Evolutionary conservation across 1,284 basidiomycete genomes (phyloP), one percentile per base, ranked within the genome.

Genomic region (Rhodotorula mucilaginosa): DNA sequence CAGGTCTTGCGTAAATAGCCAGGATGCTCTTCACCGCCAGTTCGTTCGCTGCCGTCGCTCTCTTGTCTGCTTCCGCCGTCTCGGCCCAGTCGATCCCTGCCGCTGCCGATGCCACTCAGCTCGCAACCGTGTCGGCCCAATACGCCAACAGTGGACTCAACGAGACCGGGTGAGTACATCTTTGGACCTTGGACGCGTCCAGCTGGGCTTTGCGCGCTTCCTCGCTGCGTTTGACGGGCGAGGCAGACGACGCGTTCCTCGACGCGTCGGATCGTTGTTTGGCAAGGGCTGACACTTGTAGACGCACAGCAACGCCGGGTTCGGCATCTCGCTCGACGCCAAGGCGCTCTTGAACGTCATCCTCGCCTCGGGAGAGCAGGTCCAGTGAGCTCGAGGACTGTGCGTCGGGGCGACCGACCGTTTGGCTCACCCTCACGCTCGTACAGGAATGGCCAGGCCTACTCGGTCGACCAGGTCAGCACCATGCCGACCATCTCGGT

Each of bases 261-360:
- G 67, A 29, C 58, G 31, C 58, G 57, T 58, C 39, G 39, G 21
- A n/a, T 26, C 58, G 4, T 46, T 60, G 46, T 48, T 59, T 47
- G 59, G 15, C 67, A 47, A 60, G 58, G 61, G 19, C 23, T 65
- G 26, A 21, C 34, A 26, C 16, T 29, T 34, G 10, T n/a, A 15
- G 21, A 23, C 61, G n/a, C 23, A 49, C 61, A 72, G 69, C 46
- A 71, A 72, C 52, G 69, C 70, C 19, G 74, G 74, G n/a, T 74
- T 78, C 68, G 74, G 73, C 34, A 58, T 75, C 46, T 44, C 69
- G 15, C 72, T 78, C 39, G 63, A 75, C n/a, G 63, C 76, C 18
- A 64, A 59, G 26, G 77, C 73, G 23, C 51, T 78, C 44, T 62
- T 78, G 51, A 71, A 65, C 21, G 69, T 77, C 59, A 52, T 56